Conservation (phyloP, 805 yeast species). For the Schwanniomyces pseudopolymorphus region DNA sequence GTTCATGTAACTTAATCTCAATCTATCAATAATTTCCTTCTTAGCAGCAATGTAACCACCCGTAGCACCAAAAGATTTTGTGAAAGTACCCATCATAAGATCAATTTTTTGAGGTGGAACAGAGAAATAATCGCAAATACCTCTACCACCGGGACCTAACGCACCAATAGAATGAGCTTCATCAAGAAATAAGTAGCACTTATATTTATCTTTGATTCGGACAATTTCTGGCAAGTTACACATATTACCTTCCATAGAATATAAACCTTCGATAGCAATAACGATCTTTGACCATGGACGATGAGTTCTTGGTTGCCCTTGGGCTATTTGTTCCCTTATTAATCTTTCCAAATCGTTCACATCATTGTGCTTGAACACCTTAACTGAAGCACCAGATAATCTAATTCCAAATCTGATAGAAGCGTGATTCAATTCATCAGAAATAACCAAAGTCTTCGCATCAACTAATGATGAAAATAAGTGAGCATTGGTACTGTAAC, state of each 20-base stretch:
- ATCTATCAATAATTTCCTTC: slow-evolving; percentile 64
- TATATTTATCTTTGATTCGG: slow-evolving; percentile 76
- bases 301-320: slow-evolving; percentile 92
- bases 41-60: slow-evolving; percentile 95
- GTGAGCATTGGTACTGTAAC: slow-evolving; percentile 93
- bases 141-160: slow-evolving; percentile 92
- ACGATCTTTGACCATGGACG: slow-evolving; percentile 92
- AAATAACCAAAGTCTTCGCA: slow-evolving; percentile 83
- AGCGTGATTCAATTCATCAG: slow-evolving; percentile 94
- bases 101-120: slow-evolving; percentile 77
- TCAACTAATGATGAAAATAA: slow-evolving; percentile 82
- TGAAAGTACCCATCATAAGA: slow-evolving; percentile 94
- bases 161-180: slow-evolving; percentile 99
- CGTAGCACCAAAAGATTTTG: slow-evolving; percentile 97
- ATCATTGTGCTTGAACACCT: slow-evolving; percentile 89
- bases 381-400: slow-evolving; percentile 87
- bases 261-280: slow-evolving; percentile 88
- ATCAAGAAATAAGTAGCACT: slow-evolving; percentile 86
- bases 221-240: slow-evolving; percentile 76
- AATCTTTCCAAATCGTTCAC: slow-evolving; percentile 75
- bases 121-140: slow-evolving; percentile 91
- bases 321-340: slow-evolving; percentile 80
- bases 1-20: slow-evolving; percentile 72
- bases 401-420: slow-evolving; percentile 95
- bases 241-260: slow-evolving; percentile 91